Base-by-base conservation (phyloP, 768 basidiomycete genomes). In the Boletus reticuloceps region DNA sequence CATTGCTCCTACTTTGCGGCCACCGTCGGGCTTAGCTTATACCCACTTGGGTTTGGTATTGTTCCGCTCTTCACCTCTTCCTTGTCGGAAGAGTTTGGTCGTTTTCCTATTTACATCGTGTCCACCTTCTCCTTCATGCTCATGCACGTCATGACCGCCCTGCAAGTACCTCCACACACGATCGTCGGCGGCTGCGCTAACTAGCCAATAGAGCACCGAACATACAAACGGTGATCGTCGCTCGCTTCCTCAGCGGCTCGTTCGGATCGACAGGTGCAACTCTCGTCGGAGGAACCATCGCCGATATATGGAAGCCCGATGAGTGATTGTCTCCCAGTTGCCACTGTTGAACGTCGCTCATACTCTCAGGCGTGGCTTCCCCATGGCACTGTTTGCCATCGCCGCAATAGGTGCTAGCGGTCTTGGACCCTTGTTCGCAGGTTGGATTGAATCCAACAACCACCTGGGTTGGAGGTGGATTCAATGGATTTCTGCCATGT, bases 391-490 rank as follows among this genome's bases (percentile, higher is more conserved):
- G 2, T 95, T 91, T 66, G 75, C 88, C 0, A 61, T 84, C 6
- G 72, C 76, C 0, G 87, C 84, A 0, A 64, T 91, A 11, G 79
- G 78, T 2, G 84, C 82, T 0, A 82, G 80, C 0, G 88, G 84
- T 1, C 36, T 91, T 1, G 90, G 84, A 4, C 84, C 89, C 1
- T 64, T 88, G 1, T 64, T 79, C 4, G 82, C 83, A 22, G 85
- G 85, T 14, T 89, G 83, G 83, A 76, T 89, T 20, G 86, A 89
- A 63, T 77, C 80, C 56, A 80, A 83, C 55, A 64, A 73, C 0
- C 72, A 71, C 19, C 66, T 91, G 2, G 76, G 77, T 58, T 92
- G 91, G 89, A 75, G 89, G 27, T 92, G 90, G 89, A 89, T 94
- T 25, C 83, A 91, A 62, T 92, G 89, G 90, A 79, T 90, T 10